phyloP scores from a whole-genome alignment of 352 stramenopile genomes.

The Hyaloperonospora brassicae region DNA sequence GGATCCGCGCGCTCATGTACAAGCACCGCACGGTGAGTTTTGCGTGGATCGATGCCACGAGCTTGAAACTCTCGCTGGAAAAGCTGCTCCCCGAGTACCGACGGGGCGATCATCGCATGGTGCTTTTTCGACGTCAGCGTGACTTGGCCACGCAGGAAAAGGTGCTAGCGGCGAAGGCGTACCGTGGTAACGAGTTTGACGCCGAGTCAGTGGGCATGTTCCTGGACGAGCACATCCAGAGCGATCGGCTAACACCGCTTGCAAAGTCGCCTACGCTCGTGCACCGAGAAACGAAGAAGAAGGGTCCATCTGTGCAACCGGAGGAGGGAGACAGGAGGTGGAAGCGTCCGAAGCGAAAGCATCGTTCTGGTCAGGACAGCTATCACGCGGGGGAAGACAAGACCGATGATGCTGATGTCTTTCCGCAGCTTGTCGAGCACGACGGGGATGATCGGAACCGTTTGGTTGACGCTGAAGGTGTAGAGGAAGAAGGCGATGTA shows the following conservation, averaged over 20 bases:
- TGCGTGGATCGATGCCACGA: conserved; percentile 58
- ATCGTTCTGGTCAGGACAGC: conserved; percentile 11
- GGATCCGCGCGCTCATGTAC: conserved; percentile 53
- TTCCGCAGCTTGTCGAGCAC: conserved; percentile 25
- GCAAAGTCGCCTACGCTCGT: conserved; percentile 43
- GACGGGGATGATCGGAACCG: conserved; percentile 22
- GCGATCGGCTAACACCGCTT: conserved; percentile 38
- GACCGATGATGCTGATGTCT: conserved; percentile 34
- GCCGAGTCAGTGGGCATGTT: conserved; percentile 48
- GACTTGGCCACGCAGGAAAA: conserved; percentile 30
- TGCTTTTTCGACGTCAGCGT: conserved; percentile 57
- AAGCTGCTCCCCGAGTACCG: conserved; percentile 38
- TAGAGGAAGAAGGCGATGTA: conserved; percentile 41
- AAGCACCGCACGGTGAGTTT: conserved; percentile 57
- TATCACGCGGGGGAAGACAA: conserved; percentile 27
- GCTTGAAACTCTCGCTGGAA: conserved; percentile 64
- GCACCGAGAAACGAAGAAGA: conserved; percentile 26
- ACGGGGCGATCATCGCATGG: conserved; percentile 44
- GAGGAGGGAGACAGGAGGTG: conserved; percentile 12
- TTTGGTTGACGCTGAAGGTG: conserved; percentile 35
- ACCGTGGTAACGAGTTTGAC: conserved; percentile 52
- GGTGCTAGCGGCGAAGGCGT: conserved; percentile 46
- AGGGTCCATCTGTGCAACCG: conserved; percentile 3
- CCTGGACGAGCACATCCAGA: conserved; percentile 31
- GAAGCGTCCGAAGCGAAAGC: conserved; percentile 3